Percentiles rank a stretch among this genome's conserved stretches.
Conservation (phyloP, 2,329 filamentous ascomycete species). For the Hymenoscyphus albidus region DNA sequence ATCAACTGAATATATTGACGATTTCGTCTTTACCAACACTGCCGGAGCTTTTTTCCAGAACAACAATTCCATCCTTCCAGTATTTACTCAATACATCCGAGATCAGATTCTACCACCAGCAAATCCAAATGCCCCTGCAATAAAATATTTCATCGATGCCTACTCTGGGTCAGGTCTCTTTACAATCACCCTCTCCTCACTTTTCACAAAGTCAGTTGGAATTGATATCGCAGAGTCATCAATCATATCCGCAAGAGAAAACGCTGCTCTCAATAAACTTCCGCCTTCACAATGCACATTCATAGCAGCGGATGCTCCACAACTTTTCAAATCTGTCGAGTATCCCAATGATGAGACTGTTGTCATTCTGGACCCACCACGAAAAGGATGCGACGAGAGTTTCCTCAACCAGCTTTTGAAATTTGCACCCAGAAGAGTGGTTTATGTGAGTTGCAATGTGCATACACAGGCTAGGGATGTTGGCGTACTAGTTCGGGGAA, state of each 20-base stretch:
- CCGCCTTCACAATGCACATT: slow-evolving; percentile 68
- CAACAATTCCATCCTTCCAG: slow-evolving; percentile 93
- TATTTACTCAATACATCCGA: slow-evolving; percentile 84
- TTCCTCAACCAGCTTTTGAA: slow-evolving; percentile 78
- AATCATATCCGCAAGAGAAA: slow-evolving; percentile 73
- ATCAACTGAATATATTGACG: slow-evolving; percentile 81
- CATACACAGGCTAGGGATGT: slow-evolving; percentile 95
- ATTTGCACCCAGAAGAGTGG: slow-evolving; percentile 73
- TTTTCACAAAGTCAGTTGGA: slow-evolving; percentile 80
- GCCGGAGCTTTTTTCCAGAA: slow-evolving; percentile 98
- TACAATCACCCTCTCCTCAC: slow-evolving; percentile 82
- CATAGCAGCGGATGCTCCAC: slow-evolving; percentile 80
- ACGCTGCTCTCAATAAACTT: slow-evolving; percentile 74
- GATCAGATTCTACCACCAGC: slow-evolving; percentile 63
- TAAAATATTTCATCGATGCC: slow-evolving; percentile 91
- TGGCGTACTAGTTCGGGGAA: slow-evolving; percentile 76
- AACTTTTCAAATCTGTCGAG: slow-evolving; percentile 72
- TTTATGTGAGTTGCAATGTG: slow-evolving; percentile 97
- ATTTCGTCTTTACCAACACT: slow-evolving; percentile 80
- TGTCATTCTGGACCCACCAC: slow-evolving; percentile 93
- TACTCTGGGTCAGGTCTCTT: slow-evolving; percentile 98
- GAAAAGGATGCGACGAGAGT: slow-evolving; percentile 85
- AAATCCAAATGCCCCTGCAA: slow-evolving; percentile 38
- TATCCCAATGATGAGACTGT: slow-evolving; percentile 79
- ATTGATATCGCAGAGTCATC: slow-evolving; percentile 83